Conservation (phyloP, 352 stramenopile genomes). For the Phytophthora crassamura region DNA sequence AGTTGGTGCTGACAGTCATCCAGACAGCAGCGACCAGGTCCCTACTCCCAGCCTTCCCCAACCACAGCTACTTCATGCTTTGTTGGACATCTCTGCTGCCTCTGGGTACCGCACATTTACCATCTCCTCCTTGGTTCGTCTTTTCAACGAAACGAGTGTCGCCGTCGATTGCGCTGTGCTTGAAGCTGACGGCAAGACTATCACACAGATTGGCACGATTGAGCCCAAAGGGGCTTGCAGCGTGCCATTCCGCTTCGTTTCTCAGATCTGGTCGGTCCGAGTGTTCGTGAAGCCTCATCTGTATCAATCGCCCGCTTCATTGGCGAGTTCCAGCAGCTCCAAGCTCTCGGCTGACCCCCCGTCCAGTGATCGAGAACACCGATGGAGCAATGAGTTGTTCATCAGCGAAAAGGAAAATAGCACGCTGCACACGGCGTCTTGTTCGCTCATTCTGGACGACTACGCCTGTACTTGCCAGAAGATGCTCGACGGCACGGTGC, state of each 20-base stretch:
- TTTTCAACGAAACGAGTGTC: constrained; percentile 80
- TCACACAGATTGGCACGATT: constrained; percentile 68
- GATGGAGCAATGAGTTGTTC: constrained; percentile 86
- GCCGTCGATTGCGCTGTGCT: constrained; percentile 67
- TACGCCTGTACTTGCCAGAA: constrained; percentile 81
- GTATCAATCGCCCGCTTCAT: constrained; percentile 7
- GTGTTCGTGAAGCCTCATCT: constrained; percentile 71
- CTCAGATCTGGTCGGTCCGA: constrained; percentile 58
- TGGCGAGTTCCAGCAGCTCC: not conserved
- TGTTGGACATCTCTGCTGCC: constrained; percentile 79
- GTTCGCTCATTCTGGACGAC: constrained; percentile 72
- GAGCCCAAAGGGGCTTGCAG: constrained; percentile 68
- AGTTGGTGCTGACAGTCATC: not conserved
- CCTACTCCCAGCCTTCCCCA: constrained; percentile 6
- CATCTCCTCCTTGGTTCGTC: constrained; percentile 76
- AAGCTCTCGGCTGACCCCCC: constrained; percentile 23
- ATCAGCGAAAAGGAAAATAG: constrained; percentile 73
- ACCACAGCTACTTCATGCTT: constrained; percentile 51
- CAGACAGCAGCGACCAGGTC: constrained; percentile 18
- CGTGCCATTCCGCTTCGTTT: constrained; percentile 72
- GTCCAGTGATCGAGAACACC: constrained; percentile 49
- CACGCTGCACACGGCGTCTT: constrained; percentile 66
- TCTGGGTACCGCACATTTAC: constrained; percentile 80
- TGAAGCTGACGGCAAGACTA: constrained; percentile 58
- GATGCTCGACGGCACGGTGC: constrained; percentile 80